These are phyloP conservation scores for Suhomyces anneliseae DNA, from an alignment of 1,139 yeast species.

Conservation along the genomic window DNA sequence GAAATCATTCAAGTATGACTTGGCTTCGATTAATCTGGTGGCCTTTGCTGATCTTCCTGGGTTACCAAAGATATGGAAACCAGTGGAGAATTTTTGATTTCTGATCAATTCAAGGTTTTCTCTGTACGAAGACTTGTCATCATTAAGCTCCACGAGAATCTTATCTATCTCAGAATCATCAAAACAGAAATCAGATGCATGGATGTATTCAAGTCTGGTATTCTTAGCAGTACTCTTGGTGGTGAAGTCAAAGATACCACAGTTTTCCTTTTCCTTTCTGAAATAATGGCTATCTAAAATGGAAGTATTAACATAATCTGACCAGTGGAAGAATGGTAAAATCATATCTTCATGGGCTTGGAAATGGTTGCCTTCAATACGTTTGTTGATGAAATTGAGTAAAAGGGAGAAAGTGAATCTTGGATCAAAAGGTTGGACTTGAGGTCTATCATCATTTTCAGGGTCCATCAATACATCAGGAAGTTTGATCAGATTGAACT, in stretches of 20 bases:
- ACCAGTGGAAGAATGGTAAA: conserved; percentile 38
- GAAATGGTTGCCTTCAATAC: background rate
- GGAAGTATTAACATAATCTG: conserved; percentile 35
- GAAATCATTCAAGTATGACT: conserved; percentile 43
- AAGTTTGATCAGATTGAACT: conserved; percentile 8
- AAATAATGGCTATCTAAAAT: conserved; percentile 21
- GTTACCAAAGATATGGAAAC: conserved; percentile 39
- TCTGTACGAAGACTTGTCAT: background rate
- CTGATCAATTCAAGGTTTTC: conserved; percentile 9
- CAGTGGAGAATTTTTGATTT: conserved; percentile 19
- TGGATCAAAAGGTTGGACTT: conserved; percentile 31
- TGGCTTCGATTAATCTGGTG: conserved; percentile 32
- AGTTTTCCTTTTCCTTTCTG: conserved; percentile 17
- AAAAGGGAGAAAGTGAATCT: conserved; percentile 31
- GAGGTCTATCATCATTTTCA: conserved; percentile 12
- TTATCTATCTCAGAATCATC: conserved; percentile 26
- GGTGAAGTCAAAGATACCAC: conserved; percentile 25
- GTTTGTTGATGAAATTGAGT: conserved; percentile 20
- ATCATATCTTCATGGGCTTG: conserved; percentile 1
- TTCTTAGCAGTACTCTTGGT: conserved; percentile 17
- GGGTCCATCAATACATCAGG: conserved; percentile 12
- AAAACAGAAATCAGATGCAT: conserved; percentile 26
- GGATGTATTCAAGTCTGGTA: conserved; percentile 18
- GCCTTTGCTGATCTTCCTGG: conserved; percentile 33
- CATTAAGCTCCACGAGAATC: background rate